phyloP scores from a whole-genome alignment of 768 basidiomycete genomes.

The Ramaria sp. region DNA sequence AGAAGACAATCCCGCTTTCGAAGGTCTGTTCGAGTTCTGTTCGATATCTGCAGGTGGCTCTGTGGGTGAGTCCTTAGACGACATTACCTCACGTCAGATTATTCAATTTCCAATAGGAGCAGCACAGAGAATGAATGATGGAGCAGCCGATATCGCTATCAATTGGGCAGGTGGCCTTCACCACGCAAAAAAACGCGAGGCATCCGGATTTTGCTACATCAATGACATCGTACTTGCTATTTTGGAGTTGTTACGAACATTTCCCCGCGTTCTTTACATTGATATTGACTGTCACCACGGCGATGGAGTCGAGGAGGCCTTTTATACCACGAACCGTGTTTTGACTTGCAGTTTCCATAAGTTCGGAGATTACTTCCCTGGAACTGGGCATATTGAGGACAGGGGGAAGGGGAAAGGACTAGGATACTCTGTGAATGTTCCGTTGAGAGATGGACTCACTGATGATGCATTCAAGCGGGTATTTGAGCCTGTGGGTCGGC shows the following conservation, averaged over 20 bases:
- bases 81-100: neutral
- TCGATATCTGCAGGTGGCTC: slow-evolving; percentile 95
- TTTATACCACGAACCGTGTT: slow-evolving; percentile 94
- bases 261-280: slow-evolving; percentile 87
- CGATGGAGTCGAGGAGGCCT: slow-evolving; percentile 97
- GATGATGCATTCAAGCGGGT: slow-evolving; percentile 80
- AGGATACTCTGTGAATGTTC: slow-evolving; percentile 87
- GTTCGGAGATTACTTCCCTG: slow-evolving; percentile 91
- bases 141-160: slow-evolving; percentile 73
- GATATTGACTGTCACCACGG: slow-evolving; percentile 99
- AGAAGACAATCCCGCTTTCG: slow-evolving; percentile 94
- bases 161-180: slow-evolving; percentile 99
- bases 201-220: slow-evolving; percentile 97
- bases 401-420: slow-evolving; percentile 74
- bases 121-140: slow-evolving; percentile 68
- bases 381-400: slow-evolving; percentile 81
- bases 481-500: slow-evolving; percentile 81
- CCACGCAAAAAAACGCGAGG: slow-evolving; percentile 99
- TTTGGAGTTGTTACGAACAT: slow-evolving; percentile 79
- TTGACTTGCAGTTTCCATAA: slow-evolving; percentile 98
- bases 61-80: slow-evolving; percentile 47
- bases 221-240: slow-evolving; percentile 96
- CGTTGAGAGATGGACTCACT: slow-evolving; percentile 87
- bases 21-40: slow-evolving; percentile 95
- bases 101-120: slow-evolving; percentile 41